Evolutionary conservation across 768 basidiomycete species (phyloP).

Genomic region (Tylopilus vinaceipallidus): DNA sequence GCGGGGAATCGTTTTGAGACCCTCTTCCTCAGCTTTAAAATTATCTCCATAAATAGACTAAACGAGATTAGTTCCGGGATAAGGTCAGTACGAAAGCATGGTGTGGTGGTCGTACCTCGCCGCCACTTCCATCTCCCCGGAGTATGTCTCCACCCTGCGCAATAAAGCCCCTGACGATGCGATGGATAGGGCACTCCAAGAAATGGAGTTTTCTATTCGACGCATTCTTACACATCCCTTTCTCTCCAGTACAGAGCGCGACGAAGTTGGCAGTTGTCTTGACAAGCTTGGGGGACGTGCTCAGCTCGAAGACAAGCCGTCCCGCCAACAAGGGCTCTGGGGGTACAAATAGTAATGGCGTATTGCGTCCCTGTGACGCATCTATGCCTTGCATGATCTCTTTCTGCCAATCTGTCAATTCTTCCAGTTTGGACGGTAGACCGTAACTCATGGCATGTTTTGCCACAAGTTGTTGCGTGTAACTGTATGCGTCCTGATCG

Average conservation of each 20-base stretch:
- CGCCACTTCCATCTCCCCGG: slow-evolving; percentile 50
- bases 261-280: slow-evolving; percentile 50
- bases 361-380: slow-evolving; percentile 31
- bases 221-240: slow-evolving; percentile 44
- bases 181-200: slow-evolving; percentile 42
- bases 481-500: slow-evolving; percentile 31
- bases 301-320: slow-evolving; percentile 41
- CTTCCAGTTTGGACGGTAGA: slow-evolving; percentile 36
- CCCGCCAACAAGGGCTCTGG: slow-evolving; percentile 41
- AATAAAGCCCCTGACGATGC: slow-evolving; percentile 47
- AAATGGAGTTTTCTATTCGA: slow-evolving; percentile 47
- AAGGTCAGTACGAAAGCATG: neutral
- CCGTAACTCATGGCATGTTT: slow-evolving; percentile 42
- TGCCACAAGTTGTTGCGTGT: slow-evolving; percentile 33
- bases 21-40: slow-evolving; percentile 52
- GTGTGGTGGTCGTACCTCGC: slow-evolving; percentile 41
- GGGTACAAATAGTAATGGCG: slow-evolving; percentile 33
- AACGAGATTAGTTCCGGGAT: slow-evolving; percentile 9
- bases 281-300: slow-evolving; percentile 36
- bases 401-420: slow-evolving; percentile 42
- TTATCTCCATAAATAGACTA: slow-evolving; percentile 47
- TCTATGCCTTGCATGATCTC: slow-evolving; percentile 45
- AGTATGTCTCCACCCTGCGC: slow-evolving; percentile 57
- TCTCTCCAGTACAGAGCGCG: slow-evolving; percentile 46
- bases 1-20: slow-evolving; percentile 39